Percentiles rank a stretch among this genome's conserved stretches.
Conservation (phyloP, 2,329 filamentous ascomycete species). For the Zasmidium citrigriseum region DNA sequence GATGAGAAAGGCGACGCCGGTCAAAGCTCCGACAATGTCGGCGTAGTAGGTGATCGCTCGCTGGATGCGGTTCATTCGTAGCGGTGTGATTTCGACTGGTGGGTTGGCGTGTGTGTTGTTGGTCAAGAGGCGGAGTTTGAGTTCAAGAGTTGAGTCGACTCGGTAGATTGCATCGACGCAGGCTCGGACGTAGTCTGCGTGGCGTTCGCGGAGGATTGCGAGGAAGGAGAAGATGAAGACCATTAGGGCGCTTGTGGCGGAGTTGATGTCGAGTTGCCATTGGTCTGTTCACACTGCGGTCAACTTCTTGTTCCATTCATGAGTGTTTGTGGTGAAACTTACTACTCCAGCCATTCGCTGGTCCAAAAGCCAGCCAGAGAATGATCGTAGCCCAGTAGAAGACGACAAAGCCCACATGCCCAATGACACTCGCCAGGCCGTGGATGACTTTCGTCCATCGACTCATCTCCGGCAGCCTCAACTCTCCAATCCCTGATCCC, state of each 20-base stretch:
- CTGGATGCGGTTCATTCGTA: slow-evolving; percentile 37
- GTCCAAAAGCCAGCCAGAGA: slow-evolving; percentile 16
- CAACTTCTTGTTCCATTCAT: background rate
- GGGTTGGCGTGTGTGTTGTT: slow-evolving; percentile 1
- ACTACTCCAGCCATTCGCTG: slow-evolving; percentile 14
- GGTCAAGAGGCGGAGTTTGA: slow-evolving; percentile 2
- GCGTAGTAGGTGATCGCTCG: slow-evolving; percentile 45
- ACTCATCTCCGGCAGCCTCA: slow-evolving; percentile 2
- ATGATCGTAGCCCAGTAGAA: slow-evolving; percentile 10
- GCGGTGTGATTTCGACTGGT: slow-evolving; percentile 28
- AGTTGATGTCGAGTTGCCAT: slow-evolving; percentile 37
- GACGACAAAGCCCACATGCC: slow-evolving; percentile 7
- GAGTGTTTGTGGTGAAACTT: background rate
- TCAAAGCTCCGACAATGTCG: slow-evolving; percentile 45
- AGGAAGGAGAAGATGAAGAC: slow-evolving; percentile 44
- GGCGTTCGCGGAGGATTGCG: slow-evolving; percentile 42
- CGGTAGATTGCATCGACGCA: slow-evolving; percentile 38
- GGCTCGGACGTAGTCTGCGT: slow-evolving; percentile 35
- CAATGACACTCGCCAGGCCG: slow-evolving; percentile 1
- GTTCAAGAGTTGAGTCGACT: slow-evolving; percentile 30
- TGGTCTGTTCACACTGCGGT: background rate
- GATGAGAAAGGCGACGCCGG: slow-evolving; percentile 43
- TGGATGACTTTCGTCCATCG: slow-evolving; percentile 1
- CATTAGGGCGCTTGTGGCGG: slow-evolving; percentile 40
- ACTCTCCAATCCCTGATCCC: background rate